These are phyloP conservation scores for Trichoderma sp. DNA, from an alignment of 2,329 filamentous ascomycete genomes.

Conservation along the genomic window DNA sequence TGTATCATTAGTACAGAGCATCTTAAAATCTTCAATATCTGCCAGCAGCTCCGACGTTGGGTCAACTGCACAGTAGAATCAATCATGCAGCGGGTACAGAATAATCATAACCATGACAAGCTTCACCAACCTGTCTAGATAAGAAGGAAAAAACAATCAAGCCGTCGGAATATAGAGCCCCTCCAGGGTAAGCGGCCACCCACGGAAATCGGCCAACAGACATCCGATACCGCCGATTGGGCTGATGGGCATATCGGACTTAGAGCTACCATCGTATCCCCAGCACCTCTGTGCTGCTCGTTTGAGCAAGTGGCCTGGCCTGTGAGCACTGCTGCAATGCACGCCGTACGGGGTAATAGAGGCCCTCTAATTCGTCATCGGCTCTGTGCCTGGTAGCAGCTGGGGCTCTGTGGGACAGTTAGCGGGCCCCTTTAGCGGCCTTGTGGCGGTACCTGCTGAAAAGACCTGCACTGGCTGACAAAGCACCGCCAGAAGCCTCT, in stretches of 20 bases:
- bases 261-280: neutral
- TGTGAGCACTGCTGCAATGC: neutral
- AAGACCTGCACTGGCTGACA: conserved; percentile 8
- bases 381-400: neutral
- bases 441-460: conserved; percentile 19
- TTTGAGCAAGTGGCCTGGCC: neutral
- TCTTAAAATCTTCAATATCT: neutral
- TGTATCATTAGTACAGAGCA: neutral
- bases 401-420: neutral
- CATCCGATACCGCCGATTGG: conserved; percentile 26
- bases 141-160: neutral
- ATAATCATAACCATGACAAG: neutral
- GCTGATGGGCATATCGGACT: neutral
- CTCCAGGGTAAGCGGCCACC: neutral
- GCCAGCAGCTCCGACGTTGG: neutral
- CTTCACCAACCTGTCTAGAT: neutral
- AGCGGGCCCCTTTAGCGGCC: conserved; percentile 8
- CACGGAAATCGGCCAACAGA: neutral
- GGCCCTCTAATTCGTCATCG: conserved; percentile 19
- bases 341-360: neutral
- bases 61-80: neutral
- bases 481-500: conserved; percentile 9
- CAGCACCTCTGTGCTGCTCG: neutral
- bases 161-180: neutral
- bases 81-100: neutral